Evolutionary conservation across 2,329 filamentous ascomycete species (phyloP).

Genomic region (Dendryphion nanum): DNA sequence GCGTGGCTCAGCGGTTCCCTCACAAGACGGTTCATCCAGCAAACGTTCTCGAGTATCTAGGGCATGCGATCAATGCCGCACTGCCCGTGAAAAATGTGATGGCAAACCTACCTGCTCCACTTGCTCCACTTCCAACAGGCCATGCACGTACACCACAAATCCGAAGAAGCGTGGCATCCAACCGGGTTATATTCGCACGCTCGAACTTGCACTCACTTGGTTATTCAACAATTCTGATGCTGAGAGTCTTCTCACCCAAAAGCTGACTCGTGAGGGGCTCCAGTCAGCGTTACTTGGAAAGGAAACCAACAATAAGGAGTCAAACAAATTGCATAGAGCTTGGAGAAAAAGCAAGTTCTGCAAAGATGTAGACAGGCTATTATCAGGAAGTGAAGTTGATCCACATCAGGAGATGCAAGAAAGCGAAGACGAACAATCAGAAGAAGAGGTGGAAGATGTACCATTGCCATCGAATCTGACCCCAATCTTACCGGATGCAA

Average conservation of each 20-base stretch:
- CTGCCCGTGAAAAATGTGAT: constrained; percentile 70
- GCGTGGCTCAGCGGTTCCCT: constrained; percentile 19
- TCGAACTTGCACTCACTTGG: constrained; percentile 68
- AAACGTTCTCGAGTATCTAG: constrained; percentile 65
- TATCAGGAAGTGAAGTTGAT: constrained; percentile 47
- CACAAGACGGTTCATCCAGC: constrained; percentile 11
- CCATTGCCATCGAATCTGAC: too few relatives aligned
- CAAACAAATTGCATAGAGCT: constrained; percentile 57
- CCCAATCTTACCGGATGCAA: too few relatives aligned
- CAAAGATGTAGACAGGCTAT: constrained; percentile 60
- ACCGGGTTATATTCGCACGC: constrained; percentile 74
- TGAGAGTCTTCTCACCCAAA: constrained; percentile 56
- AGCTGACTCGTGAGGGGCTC: constrained; percentile 51
- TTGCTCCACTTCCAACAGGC: constrained; percentile 61
- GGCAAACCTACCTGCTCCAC: constrained; percentile 68
- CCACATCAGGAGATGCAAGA: constrained; percentile 8
- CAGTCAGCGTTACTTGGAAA: constrained; percentile 54
- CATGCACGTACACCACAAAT: constrained; percentile 70
- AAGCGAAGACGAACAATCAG: constrained; percentile 28
- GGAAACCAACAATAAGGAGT: constrained; percentile 50
- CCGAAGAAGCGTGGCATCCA: constrained; percentile 76
- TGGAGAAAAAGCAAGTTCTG: constrained; percentile 65
- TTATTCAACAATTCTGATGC: constrained; percentile 61
- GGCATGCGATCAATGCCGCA: constrained; percentile 68
- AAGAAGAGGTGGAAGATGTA: too few relatives aligned